These are phyloP conservation scores for Stropharia rugosoannulata DNA, from an alignment of 768 basidiomycete genomes.

Conservation along the genomic window DNA sequence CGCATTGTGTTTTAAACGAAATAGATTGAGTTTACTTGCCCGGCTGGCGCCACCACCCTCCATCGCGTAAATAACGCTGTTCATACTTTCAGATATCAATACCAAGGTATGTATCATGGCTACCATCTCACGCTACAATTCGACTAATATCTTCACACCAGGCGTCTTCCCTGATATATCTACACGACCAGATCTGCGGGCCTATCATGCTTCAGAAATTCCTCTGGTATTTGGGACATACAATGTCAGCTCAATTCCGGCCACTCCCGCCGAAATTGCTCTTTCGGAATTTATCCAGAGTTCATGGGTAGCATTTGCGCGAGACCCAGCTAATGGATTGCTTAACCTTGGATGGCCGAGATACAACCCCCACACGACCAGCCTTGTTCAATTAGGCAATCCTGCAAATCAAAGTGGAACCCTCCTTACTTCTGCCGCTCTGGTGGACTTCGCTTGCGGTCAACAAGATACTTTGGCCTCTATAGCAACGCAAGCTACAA, in stretches of 20 bases:
- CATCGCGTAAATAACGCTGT: constrained; percentile 27
- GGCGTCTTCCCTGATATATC: constrained; percentile 37
- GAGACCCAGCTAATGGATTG: constrained; percentile 31
- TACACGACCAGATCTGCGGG: constrained; percentile 29
- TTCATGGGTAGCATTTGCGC: constrained; percentile 42
- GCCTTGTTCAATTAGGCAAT: constrained; percentile 19
- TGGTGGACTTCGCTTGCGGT: constrained; percentile 15
- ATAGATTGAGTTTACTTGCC: constrained; percentile 31
- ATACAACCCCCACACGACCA: constrained; percentile 16
- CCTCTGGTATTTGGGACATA: constrained; percentile 39
- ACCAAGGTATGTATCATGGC: constrained; percentile 18
- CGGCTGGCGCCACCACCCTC: constrained; percentile 22
- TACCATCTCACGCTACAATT: not conserved
- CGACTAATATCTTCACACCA: constrained; percentile 14
- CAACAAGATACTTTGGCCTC: constrained; percentile 1
- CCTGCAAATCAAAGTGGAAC: constrained; percentile 16
- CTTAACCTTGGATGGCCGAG: constrained; percentile 16
- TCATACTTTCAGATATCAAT: constrained; percentile 28
- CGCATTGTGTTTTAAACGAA: too few species aligned
- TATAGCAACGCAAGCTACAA: not conserved
- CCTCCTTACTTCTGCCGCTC: constrained; percentile 6
- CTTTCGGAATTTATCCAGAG: constrained; percentile 33
- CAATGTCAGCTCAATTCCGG: constrained; percentile 20
- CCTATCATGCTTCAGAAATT: constrained; percentile 38
- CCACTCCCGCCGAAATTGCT: constrained; percentile 23